Conservation (phyloP, 2,329 filamentous ascomycete species). For the Aspergillus amoenus region DNA sequence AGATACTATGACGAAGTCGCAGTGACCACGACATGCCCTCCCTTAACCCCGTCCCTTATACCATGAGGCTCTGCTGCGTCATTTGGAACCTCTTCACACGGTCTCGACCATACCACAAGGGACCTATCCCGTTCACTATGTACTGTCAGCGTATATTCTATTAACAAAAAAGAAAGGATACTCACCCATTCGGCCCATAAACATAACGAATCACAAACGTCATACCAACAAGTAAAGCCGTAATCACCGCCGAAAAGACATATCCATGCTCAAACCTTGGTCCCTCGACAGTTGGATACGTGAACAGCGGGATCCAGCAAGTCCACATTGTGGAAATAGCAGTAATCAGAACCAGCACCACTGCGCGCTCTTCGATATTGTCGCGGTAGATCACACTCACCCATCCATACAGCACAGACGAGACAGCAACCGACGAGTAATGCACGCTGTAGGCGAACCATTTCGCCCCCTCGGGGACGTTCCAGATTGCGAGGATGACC, state of each 20-base stretch:
- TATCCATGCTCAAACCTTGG: background rate
- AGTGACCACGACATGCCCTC: background rate
- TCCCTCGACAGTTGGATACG: background rate
- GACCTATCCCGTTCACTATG: background rate
- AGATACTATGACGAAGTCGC: background rate
- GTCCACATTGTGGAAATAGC: conserved; percentile 2
- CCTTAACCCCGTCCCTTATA: background rate
- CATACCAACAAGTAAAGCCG: background rate
- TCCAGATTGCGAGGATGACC: background rate
- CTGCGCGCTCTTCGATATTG: conserved; percentile 2
- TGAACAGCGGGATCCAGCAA: background rate
- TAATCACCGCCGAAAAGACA: background rate
- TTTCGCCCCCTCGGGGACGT: background rate
- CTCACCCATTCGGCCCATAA: background rate
- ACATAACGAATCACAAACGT: background rate
- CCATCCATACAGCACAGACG: background rate
- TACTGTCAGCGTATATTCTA: background rate
- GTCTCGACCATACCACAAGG: background rate
- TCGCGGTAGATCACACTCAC: background rate
- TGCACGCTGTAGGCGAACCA: conserved; percentile 2
- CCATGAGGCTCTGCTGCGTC: background rate
- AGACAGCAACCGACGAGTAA: background rate
- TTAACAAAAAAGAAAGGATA: background rate
- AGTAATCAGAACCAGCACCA: background rate
- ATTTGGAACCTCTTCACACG: background rate